Percentiles rank a stretch among this genome's conserved stretches.
phyloP scores from a whole-genome alignment of 106 monocot genomes.

The Dendrobium chrysotoxum region DNA sequence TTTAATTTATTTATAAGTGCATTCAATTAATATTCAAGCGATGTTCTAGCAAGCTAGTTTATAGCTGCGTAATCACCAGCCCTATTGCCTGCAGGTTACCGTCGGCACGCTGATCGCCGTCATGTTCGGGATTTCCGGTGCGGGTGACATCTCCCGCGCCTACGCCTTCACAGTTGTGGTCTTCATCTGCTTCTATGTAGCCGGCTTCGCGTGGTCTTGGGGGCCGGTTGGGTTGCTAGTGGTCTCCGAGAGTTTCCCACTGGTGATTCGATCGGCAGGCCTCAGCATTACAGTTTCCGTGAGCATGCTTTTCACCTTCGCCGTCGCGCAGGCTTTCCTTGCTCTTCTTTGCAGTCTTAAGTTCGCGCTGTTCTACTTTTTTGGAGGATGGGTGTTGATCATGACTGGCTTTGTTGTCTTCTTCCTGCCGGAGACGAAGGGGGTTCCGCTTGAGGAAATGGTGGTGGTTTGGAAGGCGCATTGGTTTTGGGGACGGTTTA shows the following conservation, averaged over 20 bases:
- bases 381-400: conserved; percentile 26
- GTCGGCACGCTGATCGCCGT: conserved; percentile 20
- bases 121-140: conserved; percentile 21
- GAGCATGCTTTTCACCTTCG: conserved; percentile 41
- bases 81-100: conserved; percentile 6
- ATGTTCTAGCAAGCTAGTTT: too few species aligned
- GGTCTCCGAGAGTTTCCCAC: conserved; percentile 32
- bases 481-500: conserved; percentile 30
- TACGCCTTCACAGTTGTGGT: conserved; percentile 17
- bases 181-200: conserved; percentile 28
- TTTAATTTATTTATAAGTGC: too few species aligned
- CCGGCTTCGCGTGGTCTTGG: conserved; percentile 38
- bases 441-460: conserved; percentile 40
- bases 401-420: conserved; percentile 28
- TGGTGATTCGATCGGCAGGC: conserved; percentile 34
- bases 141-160: conserved; percentile 4
- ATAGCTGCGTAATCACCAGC: not conserved
- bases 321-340: conserved; percentile 30
- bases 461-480: conserved; percentile 25
- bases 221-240: conserved; percentile 40
- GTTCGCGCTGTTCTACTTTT: conserved; percentile 28
- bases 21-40: too few species aligned
- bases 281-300: conserved; percentile 36
- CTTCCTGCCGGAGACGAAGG: conserved; percentile 37
- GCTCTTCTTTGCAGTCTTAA: conserved; percentile 20